Evolutionary conservation across 306 rosid species (phyloP), one percentile per base, ranked within the genome.

Genomic region (Acacia crassicarpa): DNA sequence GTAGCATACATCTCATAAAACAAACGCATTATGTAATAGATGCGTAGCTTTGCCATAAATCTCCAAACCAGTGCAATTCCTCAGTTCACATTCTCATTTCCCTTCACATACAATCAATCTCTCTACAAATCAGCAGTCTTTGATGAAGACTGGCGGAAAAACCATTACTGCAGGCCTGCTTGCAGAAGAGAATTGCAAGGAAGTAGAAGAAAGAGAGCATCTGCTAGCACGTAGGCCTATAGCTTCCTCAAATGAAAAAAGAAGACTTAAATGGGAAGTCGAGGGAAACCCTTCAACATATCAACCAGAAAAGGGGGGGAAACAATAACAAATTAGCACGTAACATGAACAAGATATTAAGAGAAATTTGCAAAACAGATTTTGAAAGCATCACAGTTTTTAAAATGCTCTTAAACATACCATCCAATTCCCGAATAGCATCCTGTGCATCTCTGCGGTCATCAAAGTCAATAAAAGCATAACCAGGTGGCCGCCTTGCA

Each of bases 401-500:
- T 43, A 11, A 9, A 80, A 71, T 41, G 15, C 63, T 33, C 54
- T 74, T 20, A 48, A 46, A 82, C 91, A 70, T 89, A 96, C 99
- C 99, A 90, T 96, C 99, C 63, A 96, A 44, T 75, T 92, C 99
- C 15, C 97, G 96, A 45, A 96, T 93, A 43, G 97, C 98, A 84
- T 96, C 99, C 68, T 91, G 91, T 3, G 98, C 98, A 76, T 96
- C 99, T 83, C 99, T 86, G 12, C 87, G 80, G 69, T 96, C 99
- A 87, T 96, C 99, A 16, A 96, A 96, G 80, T 96, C 99, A 45
- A 96, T 88, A 69, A 96, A 96, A 63, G 99, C 99, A 86, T 96
- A 96, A 75, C 99, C 99, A 30, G 99, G 98, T 63, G 99, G 99
- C 25, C 99, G 90, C 61, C 98, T 83, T 44, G 99, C 99, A 84